A percentile compares a stretch with the other conserved stretches of the same genome.
These are phyloP conservation scores for Berkeleyomyces rouxiae DNA, from an alignment of 2,329 filamentous ascomycete species.

Conservation along the genomic window DNA sequence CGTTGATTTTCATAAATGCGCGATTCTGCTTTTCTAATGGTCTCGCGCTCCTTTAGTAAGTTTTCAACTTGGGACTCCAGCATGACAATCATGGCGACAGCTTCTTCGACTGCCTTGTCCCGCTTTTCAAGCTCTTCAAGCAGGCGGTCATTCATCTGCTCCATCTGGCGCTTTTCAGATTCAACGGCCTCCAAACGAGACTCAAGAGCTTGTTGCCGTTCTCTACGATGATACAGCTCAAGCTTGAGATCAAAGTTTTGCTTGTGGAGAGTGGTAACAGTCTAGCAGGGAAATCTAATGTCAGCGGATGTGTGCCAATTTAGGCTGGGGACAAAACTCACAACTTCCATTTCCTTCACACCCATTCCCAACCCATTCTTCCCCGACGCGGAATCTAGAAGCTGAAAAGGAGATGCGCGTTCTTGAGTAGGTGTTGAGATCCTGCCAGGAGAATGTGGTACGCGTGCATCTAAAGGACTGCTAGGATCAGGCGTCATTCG, in stretches of 20 bases:
- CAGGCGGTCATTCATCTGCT: slow-evolving; percentile 42
- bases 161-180: slow-evolving; percentile 34
- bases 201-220: slow-evolving; percentile 45
- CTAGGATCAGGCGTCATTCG: slow-evolving; percentile 10
- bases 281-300: slow-evolving; percentile 23
- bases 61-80: slow-evolving; percentile 44
- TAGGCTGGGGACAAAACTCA: slow-evolving; percentile 20
- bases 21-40: slow-evolving; percentile 33
- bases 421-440: slow-evolving; percentile 10
- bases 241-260: slow-evolving; percentile 65
- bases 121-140: slow-evolving; percentile 46
- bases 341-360: slow-evolving; percentile 51
- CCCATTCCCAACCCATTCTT: slow-evolving; percentile 36
- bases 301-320: slow-evolving; percentile 8
- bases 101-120: slow-evolving; percentile 54
- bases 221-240: slow-evolving; percentile 51
- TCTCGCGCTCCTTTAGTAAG: slow-evolving; percentile 35
- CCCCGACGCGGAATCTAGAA: slow-evolving; percentile 23
- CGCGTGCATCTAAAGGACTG: slow-evolving; percentile 4
- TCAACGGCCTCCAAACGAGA: slow-evolving; percentile 38
- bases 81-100: slow-evolving; percentile 50
- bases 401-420: slow-evolving; percentile 4
- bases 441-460: slow-evolving; percentile 9
- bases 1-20: slow-evolving; percentile 11
- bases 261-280: slow-evolving; percentile 52